Base-by-base conservation (phyloP, 305 asterid species). In the Fraxinus velutina region DNA sequence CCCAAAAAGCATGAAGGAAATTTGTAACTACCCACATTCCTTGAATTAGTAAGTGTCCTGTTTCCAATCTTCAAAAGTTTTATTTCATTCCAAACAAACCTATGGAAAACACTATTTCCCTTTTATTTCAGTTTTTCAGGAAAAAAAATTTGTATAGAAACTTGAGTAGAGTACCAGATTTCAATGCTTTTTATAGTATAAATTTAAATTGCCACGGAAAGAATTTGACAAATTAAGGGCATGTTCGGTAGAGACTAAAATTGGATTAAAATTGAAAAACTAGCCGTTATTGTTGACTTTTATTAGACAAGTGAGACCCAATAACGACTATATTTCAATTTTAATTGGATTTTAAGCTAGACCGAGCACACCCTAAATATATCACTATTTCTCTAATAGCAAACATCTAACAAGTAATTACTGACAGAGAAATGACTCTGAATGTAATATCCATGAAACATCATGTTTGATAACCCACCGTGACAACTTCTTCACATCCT, bases 401-500 rank as follows among this genome's bases (percentile, higher is more conserved):
- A 72, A n/a, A 47, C 73, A 76, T 34, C 33, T 76, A 81, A 71
- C 21, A 27, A 66, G 78, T 33, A 37, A 79, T 1, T 71, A 19
- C 22, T 22, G 42, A 39, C 73, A 29, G 47, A 78, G 79, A 50
- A 34, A 66, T 30, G 29, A 74, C 37, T 66, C 37, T 66, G 57
- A 79, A 80, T 19, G 77, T 50, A 77, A 78, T 29, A 71, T 77
- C 72, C 33, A n/a, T 79, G 52, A 79, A 78, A 79, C 76, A 78
- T 60, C 75, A 75, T 79, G 80, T 79, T 68, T 55, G 87, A 84
- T 79, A 85, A 89, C 95, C 55, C 80, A 94, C 98, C 89, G 97
- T 93, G 78, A 93, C 83, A 89, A 88, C 95, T 91, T 95, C 98
- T 75, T 92, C 94, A 39, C 91, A 88, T 77, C 98, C 97, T 84